Percentiles rank a stretch among this genome's conserved stretches.
Evolutionary conservation across 2,329 filamentous ascomycete genomes (phyloP).

Genomic region (Colletotrichum brevisporum): DNA sequence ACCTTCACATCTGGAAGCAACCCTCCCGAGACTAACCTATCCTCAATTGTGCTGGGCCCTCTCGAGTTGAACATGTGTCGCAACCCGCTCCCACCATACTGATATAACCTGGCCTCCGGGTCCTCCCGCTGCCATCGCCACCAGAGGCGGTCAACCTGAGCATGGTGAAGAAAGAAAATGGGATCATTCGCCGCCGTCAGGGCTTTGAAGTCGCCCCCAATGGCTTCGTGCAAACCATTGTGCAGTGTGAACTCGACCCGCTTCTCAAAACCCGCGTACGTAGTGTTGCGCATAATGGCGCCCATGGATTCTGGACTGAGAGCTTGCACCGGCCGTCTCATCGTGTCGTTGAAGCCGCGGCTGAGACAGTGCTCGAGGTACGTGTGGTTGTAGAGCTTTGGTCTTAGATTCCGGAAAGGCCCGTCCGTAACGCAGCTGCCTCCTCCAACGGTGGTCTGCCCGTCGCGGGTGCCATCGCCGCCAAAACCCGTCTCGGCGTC

Average conservation of each 20-base stretch:
- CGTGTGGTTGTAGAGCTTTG: slow-evolving; percentile 38
- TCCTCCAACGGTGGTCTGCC: background rate
- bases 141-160: slow-evolving; percentile 47
- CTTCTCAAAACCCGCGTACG: slow-evolving; percentile 18
- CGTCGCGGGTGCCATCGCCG: slow-evolving; percentile 44
- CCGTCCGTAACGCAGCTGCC: slow-evolving; percentile 39
- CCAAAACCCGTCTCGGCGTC: slow-evolving; percentile 48
- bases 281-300: slow-evolving; percentile 19
- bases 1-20: background rate
- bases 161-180: slow-evolving; percentile 49
- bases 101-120: background rate
- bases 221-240: slow-evolving; percentile 43
- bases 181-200: slow-evolving; percentile 53
- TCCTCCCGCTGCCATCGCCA: slow-evolving; percentile 43
- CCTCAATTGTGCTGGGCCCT: background rate
- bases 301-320: background rate
- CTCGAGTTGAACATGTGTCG: background rate
- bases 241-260: slow-evolving; percentile 16
- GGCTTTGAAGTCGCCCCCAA: slow-evolving; percentile 46
- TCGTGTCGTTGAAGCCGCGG: slow-evolving; percentile 42
- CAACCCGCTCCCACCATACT: slow-evolving; percentile 3
- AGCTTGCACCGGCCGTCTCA: background rate
- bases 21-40: background rate
- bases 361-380: slow-evolving; percentile 45
- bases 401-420: slow-evolving; percentile 44